A percentile compares a stretch with the other conserved stretches of the same genome.
These are phyloP conservation scores for Pisolithus orientalis DNA, from an alignment of 768 basidiomycete species.

Conservation along the genomic window DNA sequence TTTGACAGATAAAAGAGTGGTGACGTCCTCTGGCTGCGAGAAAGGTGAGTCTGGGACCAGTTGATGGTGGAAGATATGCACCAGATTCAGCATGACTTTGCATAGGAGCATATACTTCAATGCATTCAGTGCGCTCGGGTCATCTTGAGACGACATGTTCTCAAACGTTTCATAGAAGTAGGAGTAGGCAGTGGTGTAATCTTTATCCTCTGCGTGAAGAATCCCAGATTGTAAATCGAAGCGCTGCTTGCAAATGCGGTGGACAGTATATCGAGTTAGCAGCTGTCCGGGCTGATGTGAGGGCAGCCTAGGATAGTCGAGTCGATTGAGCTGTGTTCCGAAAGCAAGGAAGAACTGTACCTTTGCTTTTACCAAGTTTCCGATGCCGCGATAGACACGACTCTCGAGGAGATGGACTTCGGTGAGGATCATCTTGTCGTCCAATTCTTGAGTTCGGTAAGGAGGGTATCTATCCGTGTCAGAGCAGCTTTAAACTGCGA, in stretches of 20 bases:
- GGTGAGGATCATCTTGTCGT: constrained; percentile 97
- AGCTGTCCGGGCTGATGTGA: constrained; percentile 88
- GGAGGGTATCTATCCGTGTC: constrained; percentile 74
- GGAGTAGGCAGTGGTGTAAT: constrained; percentile 94
- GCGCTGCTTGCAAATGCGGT: constrained; percentile 52
- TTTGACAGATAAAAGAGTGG: constrained; percentile 79
- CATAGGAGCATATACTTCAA: constrained; percentile 98
- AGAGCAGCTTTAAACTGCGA: constrained; percentile 75
- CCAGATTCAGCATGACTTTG: constrained; percentile 96
- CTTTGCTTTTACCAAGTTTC: constrained; percentile 88
- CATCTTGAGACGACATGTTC: constrained; percentile 72
- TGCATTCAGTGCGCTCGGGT: constrained; percentile 69
- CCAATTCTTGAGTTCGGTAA: constrained; percentile 87
- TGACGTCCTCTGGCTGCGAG: constrained; percentile 86
- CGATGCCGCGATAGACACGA: constrained; percentile 82
- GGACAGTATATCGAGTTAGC: constrained; percentile 95
- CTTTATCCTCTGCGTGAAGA: constrained; percentile 94
- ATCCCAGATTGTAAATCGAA: constrained; percentile 73
- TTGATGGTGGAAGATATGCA: constrained; percentile 32
- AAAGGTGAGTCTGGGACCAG: neutral
- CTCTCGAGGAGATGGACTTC: constrained; percentile 95
- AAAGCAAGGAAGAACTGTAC: constrained; percentile 30
- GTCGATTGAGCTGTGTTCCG: neutral
- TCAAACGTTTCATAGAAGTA: constrained; percentile 99
- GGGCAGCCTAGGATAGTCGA: constrained; percentile 50